Percentiles rank a stretch among this genome's conserved stretches.
Evolutionary conservation across 2,329 filamentous ascomycete species (phyloP).

Genomic region (Stagonosporopsis tanaceti): DNA sequence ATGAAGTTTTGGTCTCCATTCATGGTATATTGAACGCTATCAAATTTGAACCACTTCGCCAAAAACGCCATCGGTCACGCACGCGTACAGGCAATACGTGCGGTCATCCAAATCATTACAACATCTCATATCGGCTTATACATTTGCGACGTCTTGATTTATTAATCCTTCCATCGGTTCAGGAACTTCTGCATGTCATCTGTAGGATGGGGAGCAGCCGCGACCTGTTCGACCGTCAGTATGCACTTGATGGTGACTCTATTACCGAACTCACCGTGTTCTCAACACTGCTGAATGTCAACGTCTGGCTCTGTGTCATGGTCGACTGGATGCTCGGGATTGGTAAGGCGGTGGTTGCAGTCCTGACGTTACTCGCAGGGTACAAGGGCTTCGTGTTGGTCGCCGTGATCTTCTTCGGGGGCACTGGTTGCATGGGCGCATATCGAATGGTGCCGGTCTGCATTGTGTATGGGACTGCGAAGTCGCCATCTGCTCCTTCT

Average conservation of each 20-base stretch:
- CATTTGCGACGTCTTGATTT: slow-evolving; percentile 1
- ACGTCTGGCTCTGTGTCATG: slow-evolving; percentile 60
- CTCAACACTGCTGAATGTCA: slow-evolving; percentile 60
- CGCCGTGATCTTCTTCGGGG: slow-evolving; percentile 65
- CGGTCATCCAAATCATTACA: background rate
- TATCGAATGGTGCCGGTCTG: slow-evolving; percentile 67
- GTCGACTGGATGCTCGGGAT: slow-evolving; percentile 59
- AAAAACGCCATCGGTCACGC: slow-evolving; percentile 3
- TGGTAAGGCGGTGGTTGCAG: slow-evolving; percentile 61
- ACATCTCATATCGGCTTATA: background rate
- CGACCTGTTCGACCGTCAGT: slow-evolving; percentile 54
- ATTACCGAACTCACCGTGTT: slow-evolving; percentile 62
- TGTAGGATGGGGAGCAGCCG: slow-evolving; percentile 60
- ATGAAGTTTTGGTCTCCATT: background rate
- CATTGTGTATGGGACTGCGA: slow-evolving; percentile 60
- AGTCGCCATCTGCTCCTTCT: slow-evolving; percentile 41
- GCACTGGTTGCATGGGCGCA: slow-evolving; percentile 68
- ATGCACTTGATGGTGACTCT: background rate
- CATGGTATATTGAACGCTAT: slow-evolving; percentile 17
- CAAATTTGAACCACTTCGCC: slow-evolving; percentile 2
- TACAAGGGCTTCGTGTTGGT: slow-evolving; percentile 60
- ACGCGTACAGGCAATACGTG: background rate
- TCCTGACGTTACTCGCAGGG: slow-evolving; percentile 63
- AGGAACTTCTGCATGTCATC: slow-evolving; percentile 66
- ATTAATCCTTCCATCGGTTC: slow-evolving; percentile 68